A percentile compares a stretch with the other conserved stretches of the same genome.
Conservation (phyloP, 2,329 filamentous ascomycete genomes). For the Dactylonectria macrodidyma region DNA sequence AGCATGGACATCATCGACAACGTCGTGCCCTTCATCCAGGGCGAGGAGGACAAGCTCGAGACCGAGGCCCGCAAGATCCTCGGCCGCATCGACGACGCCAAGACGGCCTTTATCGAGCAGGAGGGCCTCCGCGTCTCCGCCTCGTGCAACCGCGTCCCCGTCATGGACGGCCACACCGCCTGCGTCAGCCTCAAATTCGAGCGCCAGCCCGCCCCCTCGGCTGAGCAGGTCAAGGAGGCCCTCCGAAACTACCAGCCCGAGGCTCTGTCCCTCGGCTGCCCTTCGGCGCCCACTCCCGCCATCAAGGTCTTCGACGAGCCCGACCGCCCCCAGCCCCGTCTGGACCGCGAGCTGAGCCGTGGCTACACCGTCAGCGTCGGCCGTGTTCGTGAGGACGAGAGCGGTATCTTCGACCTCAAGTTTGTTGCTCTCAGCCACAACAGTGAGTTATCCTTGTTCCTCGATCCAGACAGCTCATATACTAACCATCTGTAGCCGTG, state of each 20-base stretch:
- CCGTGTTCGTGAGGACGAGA: constrained; percentile 86
- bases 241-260: constrained; percentile 87
- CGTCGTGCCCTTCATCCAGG: constrained; percentile 91
- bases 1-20: constrained; percentile 98
- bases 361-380: constrained; percentile 96
- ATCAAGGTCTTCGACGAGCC: constrained; percentile 93
- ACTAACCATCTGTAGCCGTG: constrained; percentile 70
- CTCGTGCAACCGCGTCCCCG: constrained; percentile 94
- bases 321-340: constrained; percentile 90
- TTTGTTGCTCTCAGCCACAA: constrained; percentile 94
- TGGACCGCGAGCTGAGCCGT: constrained; percentile 87
- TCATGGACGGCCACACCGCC: constrained; percentile 95
- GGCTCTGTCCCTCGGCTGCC: constrained; percentile 86
- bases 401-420: constrained; percentile 92
- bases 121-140: constrained; percentile 82
- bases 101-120: constrained; percentile 84
- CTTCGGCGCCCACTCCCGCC: constrained; percentile 84
- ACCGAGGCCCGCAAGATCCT: constrained; percentile 96
- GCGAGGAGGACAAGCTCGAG: constrained; percentile 97
- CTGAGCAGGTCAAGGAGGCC: constrained; percentile 83
- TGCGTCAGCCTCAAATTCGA: constrained; percentile 91
- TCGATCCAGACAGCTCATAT: background rate
- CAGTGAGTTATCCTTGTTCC: constrained; percentile 60
- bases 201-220: constrained; percentile 79
- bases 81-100: constrained; percentile 78